Evolutionary conservation across 805 yeast species (phyloP).

Genomic region (Yueomyces sp.): DNA sequence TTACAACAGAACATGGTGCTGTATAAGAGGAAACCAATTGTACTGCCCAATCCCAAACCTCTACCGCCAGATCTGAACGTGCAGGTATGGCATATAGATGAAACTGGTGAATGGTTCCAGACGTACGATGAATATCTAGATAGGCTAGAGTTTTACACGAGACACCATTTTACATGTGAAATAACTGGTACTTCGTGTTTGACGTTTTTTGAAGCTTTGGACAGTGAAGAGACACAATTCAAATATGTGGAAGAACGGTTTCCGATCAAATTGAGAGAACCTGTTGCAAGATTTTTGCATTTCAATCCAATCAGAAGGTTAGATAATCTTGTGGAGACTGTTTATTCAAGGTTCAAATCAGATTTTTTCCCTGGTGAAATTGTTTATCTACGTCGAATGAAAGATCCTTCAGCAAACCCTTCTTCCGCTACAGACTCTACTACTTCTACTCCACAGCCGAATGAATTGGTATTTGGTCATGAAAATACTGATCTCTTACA

Average conservation of each 20-base stretch:
- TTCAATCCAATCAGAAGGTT: slow-evolving; percentile 70
- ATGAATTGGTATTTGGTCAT: background rate
- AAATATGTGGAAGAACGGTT: slow-evolving; percentile 61
- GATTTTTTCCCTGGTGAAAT: slow-evolving; percentile 89
- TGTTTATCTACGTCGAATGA: slow-evolving; percentile 39
- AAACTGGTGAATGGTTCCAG: slow-evolving; percentile 81
- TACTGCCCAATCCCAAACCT: slow-evolving; percentile 40
- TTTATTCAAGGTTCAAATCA: slow-evolving; percentile 59
- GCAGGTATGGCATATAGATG: slow-evolving; percentile 69
- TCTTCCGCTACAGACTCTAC: slow-evolving; percentile 6
- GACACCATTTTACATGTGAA: slow-evolving; percentile 83
- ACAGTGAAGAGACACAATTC: slow-evolving; percentile 55
- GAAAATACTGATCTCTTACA: background rate
- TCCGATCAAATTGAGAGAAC: slow-evolving; percentile 87
- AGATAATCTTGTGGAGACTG: slow-evolving; percentile 79
- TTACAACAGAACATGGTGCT: slow-evolving; percentile 38
- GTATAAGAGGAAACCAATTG: slow-evolving; percentile 61
- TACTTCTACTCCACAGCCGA: slow-evolving; percentile 9
- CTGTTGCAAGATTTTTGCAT: slow-evolving; percentile 74
- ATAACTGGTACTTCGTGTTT: slow-evolving; percentile 87
- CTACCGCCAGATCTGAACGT: slow-evolving; percentile 42
- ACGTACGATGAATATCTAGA: slow-evolving; percentile 63
- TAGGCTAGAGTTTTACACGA: slow-evolving; percentile 58
- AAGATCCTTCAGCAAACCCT: slow-evolving; percentile 2
- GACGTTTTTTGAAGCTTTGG: slow-evolving; percentile 79